Evolutionary conservation across 1,284 basidiomycete genomes (phyloP).

Genomic region (Marasmius fiardii): DNA sequence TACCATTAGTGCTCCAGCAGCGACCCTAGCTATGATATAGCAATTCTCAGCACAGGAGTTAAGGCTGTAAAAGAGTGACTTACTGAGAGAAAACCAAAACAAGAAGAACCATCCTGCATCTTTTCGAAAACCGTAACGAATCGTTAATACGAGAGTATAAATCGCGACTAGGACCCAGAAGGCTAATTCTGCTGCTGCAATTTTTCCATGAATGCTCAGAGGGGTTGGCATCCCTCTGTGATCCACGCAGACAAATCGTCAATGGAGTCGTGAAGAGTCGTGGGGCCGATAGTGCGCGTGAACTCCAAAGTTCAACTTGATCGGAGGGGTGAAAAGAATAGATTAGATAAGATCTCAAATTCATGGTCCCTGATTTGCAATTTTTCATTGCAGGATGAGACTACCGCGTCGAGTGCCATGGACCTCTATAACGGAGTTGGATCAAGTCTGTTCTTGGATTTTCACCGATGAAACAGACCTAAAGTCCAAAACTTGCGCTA

Average conservation of each 20-base stretch:
- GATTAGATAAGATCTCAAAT: slow-evolving; percentile 8
- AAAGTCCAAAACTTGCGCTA: slow-evolving; percentile 54
- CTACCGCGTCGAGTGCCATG: slow-evolving; percentile 85
- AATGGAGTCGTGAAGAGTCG: not conserved
- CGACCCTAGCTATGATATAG: slow-evolving; percentile 44
- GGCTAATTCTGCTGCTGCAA: slow-evolving; percentile 51
- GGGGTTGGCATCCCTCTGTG: slow-evolving; percentile 25
- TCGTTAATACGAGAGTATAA: slow-evolving; percentile 38
- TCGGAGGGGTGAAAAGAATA: not conserved
- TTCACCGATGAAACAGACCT: slow-evolving; percentile 66
- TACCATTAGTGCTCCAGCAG: slow-evolving; percentile 53
- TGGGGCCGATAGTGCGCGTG: not conserved
- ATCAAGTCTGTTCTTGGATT: slow-evolving; percentile 79
- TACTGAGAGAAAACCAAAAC: slow-evolving; percentile 49
- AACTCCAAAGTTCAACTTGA: not conserved
- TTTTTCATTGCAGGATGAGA: slow-evolving; percentile 60
- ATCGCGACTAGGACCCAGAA: slow-evolving; percentile 52
- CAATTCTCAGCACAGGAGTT: slow-evolving; percentile 7
- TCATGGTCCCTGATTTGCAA: not conserved
- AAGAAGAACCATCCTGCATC: slow-evolving; percentile 62
- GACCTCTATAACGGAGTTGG: slow-evolving; percentile 71
- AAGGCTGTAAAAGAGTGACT: slow-evolving; percentile 17
- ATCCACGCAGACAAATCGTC: not conserved
- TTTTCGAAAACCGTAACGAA: slow-evolving; percentile 49
- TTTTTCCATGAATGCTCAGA: slow-evolving; percentile 46